Evolutionary conservation across 2,329 filamentous ascomycete species (phyloP), one percentile per base, ranked within the genome.

Genomic region (Parasarocladium wereldwijsianum): DNA sequence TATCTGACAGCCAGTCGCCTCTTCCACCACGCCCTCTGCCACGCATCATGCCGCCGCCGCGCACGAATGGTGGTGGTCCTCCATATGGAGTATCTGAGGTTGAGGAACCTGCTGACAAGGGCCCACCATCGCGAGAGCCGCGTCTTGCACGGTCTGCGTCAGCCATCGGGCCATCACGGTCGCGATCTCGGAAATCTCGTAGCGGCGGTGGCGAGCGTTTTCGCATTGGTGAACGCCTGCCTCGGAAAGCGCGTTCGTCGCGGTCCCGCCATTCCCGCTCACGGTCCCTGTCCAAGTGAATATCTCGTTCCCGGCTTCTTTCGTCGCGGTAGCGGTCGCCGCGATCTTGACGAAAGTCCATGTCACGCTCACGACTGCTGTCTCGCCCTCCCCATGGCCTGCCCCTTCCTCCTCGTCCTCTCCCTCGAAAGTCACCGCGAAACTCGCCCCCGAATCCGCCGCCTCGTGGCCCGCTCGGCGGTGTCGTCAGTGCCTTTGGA

Each of bases 401-500:
- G 41, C 55, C 72, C 50, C 64, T 67, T 36, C 62, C 73, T 43
- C 62, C 70, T n/a, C n/a, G n/a, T 5, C 56, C 55, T 9, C 57
- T 47, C 24, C 54, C 14, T 13, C 28, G 13, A 17, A 19, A 15
- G 12, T 21, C 47, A 34, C 61, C 62, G 38, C 70, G 62, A 41
- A 74, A 76, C 31, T 83, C 79, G 15, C 70, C 64, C 3, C 59
- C 58, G 44, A 76, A 81, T 7, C 70, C 72, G 34, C 74, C 66
- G 24, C 76, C 76, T 34, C 80, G 67, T 10, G 74, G 76, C 17
- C 73, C 74, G 38, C 66, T 70, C n/a, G 71, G 67, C 17, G 70
- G 57, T 36, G 87, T 81, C 35, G 79, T 67, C 34, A 85, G 58
- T 4, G 80, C 82, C 51, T 86, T 84, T 8, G 85, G 84, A 1